phyloP scores from a whole-genome alignment of 257 asterid species.

The Ophiorrhiza pumila region DNA sequence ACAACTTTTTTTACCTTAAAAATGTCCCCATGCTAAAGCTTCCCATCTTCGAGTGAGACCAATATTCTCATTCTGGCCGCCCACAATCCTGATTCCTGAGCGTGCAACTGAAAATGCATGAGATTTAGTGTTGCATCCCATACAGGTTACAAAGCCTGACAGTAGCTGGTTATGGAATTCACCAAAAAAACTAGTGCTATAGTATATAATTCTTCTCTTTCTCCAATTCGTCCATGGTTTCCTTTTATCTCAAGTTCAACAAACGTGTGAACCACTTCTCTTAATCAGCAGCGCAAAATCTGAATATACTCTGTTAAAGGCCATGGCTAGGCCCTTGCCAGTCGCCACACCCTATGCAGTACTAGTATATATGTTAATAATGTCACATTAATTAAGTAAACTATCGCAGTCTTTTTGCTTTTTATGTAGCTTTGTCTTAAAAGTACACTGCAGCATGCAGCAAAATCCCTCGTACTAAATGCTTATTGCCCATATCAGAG shows the following conservation, averaged over 20 bases:
- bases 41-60: no score
- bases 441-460: not conserved
- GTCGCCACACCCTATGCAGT: no score
- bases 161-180: not conserved
- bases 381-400: constrained; percentile 6
- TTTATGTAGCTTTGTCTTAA: not conserved
- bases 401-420: not conserved
- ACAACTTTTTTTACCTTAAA: no score
- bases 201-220: not conserved
- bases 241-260: not conserved
- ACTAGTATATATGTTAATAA: no score
- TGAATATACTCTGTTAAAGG: not conserved
- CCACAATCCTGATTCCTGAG: no score
- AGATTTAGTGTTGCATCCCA: constrained; percentile 6
- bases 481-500: not conserved
- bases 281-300: no score
- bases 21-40: no score
- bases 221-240: not conserved
- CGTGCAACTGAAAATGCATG: constrained; percentile 11
- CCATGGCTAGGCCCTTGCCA: not conserved
- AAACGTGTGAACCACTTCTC: constrained; percentile 8
- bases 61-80: not conserved
- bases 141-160: not conserved
- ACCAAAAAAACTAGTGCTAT: not conserved
- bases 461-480: not conserved